phyloP scores from a whole-genome alignment of 164 flowering plant genomes.

The Dillenia suffruticosa region DNA sequence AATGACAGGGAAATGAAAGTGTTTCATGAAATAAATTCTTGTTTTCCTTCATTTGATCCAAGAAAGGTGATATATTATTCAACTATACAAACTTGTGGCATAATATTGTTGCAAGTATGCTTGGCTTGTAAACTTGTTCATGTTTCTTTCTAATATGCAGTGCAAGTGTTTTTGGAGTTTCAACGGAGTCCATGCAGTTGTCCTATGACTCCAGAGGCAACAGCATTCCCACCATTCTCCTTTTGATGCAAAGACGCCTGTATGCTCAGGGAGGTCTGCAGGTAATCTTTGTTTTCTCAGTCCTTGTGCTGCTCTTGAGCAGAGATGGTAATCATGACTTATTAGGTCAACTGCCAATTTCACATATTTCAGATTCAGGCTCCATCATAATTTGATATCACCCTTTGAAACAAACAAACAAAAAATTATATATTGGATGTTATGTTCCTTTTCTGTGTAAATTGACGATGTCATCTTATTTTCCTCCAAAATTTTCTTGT shows the following conservation, averaged over 20 bases:
- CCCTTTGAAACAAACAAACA: no score
- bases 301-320: no score
- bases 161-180: conserved; percentile 75
- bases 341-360: no score
- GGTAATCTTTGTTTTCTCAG: conserved; percentile 17
- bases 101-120: not conserved
- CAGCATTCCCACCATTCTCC: conserved; percentile 71
- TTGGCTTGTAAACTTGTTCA: not conserved
- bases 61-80: not conserved
- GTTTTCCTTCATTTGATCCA: not conserved
- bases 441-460: no score
- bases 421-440: no score
- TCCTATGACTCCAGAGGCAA: conserved; percentile 71
- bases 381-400: no score
- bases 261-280: conserved; percentile 61
- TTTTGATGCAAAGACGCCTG: conserved; percentile 57
- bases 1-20: not conserved
- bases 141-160: conserved; percentile 20
- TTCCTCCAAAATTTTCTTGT: not conserved
- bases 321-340: no score
- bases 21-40: not conserved
- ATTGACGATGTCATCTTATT: not conserved
- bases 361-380: no score
- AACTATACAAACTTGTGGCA: not conserved
- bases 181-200: conserved; percentile 79